Conservation (phyloP, 2,329 filamentous ascomycete species). For the Leptosphaerulina australis region DNA sequence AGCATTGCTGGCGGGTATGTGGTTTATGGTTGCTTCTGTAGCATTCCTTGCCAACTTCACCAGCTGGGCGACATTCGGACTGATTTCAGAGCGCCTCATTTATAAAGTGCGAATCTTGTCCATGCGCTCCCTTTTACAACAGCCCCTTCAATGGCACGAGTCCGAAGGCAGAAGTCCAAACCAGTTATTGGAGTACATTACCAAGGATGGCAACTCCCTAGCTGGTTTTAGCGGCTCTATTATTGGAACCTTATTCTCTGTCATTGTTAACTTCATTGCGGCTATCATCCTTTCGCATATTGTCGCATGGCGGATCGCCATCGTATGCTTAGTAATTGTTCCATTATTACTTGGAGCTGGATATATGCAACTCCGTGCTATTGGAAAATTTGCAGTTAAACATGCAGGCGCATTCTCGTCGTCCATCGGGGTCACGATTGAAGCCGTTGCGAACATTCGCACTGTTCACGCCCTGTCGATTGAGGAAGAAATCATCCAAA, state of each 20-base stretch:
- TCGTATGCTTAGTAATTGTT: constrained; percentile 72
- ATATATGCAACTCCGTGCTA: constrained; percentile 69
- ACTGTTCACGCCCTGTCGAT: constrained; percentile 59
- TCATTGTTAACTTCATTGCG: constrained; percentile 69
- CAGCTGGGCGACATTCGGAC: constrained; percentile 64
- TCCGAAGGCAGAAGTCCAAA: constrained; percentile 67
- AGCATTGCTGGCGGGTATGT: constrained; percentile 62
- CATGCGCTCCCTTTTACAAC: constrained; percentile 68
- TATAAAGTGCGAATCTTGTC: constrained; percentile 68
- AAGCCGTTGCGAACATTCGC: constrained; percentile 59
- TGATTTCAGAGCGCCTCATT: constrained; percentile 67
- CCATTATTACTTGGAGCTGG: constrained; percentile 72
- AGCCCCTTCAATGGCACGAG: constrained; percentile 74
- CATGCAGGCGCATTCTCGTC: constrained; percentile 59
- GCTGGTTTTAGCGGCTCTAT: constrained; percentile 73
- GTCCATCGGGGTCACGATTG: constrained; percentile 58
- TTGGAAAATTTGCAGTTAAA: constrained; percentile 64
- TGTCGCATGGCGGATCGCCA: constrained; percentile 75
- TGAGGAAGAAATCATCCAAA: constrained; percentile 56
- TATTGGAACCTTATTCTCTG: constrained; percentile 71
- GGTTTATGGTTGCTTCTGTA: constrained; percentile 65
- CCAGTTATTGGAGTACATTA: constrained; percentile 69
- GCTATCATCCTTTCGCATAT: constrained; percentile 73
- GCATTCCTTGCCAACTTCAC: constrained; percentile 67
- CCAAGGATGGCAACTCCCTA: constrained; percentile 69